Evolutionary conservation across 352 stramenopile species (phyloP), one percentile per base, ranked within the genome.

Genomic region (Pilasporangium apinafurcum): DNA sequence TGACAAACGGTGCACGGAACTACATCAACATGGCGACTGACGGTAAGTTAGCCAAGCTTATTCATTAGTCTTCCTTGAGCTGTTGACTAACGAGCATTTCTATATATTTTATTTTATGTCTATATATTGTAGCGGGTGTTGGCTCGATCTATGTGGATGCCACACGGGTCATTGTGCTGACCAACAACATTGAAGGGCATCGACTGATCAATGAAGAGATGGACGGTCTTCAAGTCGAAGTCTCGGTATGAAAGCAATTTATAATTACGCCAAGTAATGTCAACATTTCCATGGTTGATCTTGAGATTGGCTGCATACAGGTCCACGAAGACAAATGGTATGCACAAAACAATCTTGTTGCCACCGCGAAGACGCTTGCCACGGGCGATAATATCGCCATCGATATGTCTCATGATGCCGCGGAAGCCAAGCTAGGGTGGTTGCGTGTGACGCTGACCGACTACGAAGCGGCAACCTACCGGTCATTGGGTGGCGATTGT

Each of bases 141-240:
- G 70, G 65, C 2, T 75, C 65, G 8, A 70, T 89, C 33, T 86
- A 83, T 35, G 56, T 89, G 13, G 72, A 89, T 32, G 57, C 51
- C 2, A 55, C 41, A 31, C 59, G 51, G 1, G 70, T 81, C 13
- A 57, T 72, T 25, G 39, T 89, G 38, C 39, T 89, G 44, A 86
- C 73, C 13, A 89, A 83, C 44, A 65, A 82, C 47, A 86, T 89
- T 24, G 76, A 89, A 60, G 76, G 72, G 24, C 70, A 89, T 48
- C 74, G 67, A 4, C 46, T 89, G 22, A 51, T 85, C n/a, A 59
- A 83, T 38, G 70, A 89, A 40, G 76, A 86, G 49, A 59, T 89
- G 31, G 54, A 62, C 38, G 76, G 70, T 1, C 62, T 89, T 5
- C 48, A 80, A 34, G 33, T 37, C 5, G 50, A 67, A 3, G 34